Evolutionary conservation across 148 eudicot genomes (phyloP).

Genomic region (Rhododendron vialii): DNA sequence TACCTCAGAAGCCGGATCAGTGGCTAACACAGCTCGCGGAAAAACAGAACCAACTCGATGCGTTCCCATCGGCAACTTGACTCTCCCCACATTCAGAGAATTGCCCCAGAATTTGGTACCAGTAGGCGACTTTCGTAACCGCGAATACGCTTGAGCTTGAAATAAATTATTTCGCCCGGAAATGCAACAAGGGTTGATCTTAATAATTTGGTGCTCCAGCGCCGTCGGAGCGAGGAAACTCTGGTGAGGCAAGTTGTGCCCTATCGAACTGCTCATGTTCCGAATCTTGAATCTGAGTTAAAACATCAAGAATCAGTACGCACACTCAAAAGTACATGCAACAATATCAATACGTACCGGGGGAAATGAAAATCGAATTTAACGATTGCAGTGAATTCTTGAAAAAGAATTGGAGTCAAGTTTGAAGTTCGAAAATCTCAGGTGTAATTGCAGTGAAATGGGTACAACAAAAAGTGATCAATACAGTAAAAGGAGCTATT

Average conservation of each 20-base stretch:
- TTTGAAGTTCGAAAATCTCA: background rate
- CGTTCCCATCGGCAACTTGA: constrained; percentile 32
- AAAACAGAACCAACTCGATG: constrained; percentile 22
- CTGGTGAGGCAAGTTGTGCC: constrained; percentile 45
- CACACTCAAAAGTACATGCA: background rate
- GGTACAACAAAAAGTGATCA: background rate
- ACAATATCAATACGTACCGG: too few species aligned
- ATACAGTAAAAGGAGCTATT: background rate
- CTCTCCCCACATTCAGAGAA: constrained; percentile 24
- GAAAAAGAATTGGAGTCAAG: background rate
- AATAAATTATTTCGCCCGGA: constrained; percentile 41
- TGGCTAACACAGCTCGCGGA: constrained; percentile 60
- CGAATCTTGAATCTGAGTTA: constrained; percentile 10
- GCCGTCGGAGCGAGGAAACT: constrained; percentile 43
- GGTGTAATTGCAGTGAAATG: background rate
- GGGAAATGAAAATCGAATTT: too few species aligned
- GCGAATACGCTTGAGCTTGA: constrained; percentile 43
- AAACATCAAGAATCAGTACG: constrained; percentile 1
- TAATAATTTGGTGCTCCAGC: constrained; percentile 48
- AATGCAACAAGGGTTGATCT: constrained; percentile 36
- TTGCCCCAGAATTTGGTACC: constrained; percentile 43
- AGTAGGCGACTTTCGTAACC: constrained; percentile 36
- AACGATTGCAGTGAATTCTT: too few species aligned
- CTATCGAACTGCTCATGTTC: constrained; percentile 69
- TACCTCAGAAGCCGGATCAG: constrained; percentile 54